Conservation (phyloP, 2,329 filamentous ascomycete genomes). For the Raffaelea deltoideospora region DNA sequence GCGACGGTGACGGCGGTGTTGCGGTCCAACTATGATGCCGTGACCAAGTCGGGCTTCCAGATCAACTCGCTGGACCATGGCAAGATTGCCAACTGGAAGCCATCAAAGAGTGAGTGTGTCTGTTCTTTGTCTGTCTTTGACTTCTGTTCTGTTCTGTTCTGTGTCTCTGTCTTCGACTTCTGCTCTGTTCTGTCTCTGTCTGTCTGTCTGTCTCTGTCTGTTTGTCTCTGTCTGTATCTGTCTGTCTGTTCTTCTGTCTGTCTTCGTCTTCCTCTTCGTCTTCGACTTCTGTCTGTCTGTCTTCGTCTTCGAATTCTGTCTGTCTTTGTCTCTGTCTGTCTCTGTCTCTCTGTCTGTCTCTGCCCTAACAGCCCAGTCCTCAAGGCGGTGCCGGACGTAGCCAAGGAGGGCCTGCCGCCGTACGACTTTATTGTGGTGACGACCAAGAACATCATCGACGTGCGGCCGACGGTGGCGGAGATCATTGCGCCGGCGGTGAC, state of each 20-base stretch:
- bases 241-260: too few species aligned
- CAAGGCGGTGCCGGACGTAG: slow-evolving; percentile 3
- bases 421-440: slow-evolving; percentile 7
- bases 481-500: slow-evolving; percentile 6
- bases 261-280: too few species aligned
- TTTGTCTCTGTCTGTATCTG: too few species aligned
- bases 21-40: slow-evolving; percentile 6
- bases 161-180: too few species aligned
- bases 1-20: slow-evolving; percentile 6
- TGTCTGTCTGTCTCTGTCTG: too few species aligned
- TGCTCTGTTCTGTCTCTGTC: too few species aligned
- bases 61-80: slow-evolving; percentile 5
- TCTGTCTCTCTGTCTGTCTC: background rate
- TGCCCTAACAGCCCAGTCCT: background rate
- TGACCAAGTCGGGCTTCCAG: slow-evolving; percentile 2
- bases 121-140: too few species aligned
- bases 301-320: too few species aligned
- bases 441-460: slow-evolving; percentile 7
- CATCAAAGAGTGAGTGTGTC: background rate
- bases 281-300: too few species aligned
- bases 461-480: slow-evolving; percentile 4
- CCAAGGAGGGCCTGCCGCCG: background rate
- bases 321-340: too few species aligned
- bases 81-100: slow-evolving; percentile 1
- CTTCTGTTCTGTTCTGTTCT: too few species aligned